These are phyloP conservation scores for Lasiodiplodia gonubiensis DNA, from an alignment of 2,329 filamentous ascomycete genomes.

Conservation along the genomic window DNA sequence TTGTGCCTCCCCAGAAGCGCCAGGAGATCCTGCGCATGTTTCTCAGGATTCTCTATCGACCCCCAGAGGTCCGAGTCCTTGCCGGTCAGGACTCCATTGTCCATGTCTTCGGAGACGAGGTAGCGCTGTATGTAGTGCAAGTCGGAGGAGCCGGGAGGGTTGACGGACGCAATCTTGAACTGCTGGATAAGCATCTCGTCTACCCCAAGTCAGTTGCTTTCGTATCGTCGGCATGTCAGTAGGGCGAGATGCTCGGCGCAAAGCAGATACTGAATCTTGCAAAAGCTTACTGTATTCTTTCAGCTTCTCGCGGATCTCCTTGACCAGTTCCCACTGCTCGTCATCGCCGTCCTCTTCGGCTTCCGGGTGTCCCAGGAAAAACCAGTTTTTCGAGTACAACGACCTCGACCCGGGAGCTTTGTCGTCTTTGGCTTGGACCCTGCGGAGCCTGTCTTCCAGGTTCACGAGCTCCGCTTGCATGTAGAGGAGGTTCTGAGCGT, in stretches of 20 bases:
- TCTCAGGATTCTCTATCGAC: background rate
- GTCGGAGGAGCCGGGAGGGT: constrained; percentile 26
- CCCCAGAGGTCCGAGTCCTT: constrained; percentile 3
- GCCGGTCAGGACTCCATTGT: background rate
- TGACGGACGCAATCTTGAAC: constrained; percentile 14
- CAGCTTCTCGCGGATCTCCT: constrained; percentile 4
- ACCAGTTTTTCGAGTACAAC: constrained; percentile 1
- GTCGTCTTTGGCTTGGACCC: background rate
- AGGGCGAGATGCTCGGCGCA: no score
- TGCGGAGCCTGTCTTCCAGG: background rate
- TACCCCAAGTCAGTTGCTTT: background rate
- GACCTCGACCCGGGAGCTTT: no score
- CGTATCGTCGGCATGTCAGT: no score
- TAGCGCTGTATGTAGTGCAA: constrained; percentile 30
- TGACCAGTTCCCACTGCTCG: background rate
- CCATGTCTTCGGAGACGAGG: constrained; percentile 24
- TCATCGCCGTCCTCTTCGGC: background rate
- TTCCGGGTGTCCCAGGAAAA: background rate
- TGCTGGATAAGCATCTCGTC: constrained; percentile 29
- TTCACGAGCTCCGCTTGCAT: background rate
- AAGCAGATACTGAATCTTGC: background rate
- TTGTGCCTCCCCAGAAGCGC: background rate
- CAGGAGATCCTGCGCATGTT: background rate
- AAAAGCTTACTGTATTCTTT: constrained; percentile 23
- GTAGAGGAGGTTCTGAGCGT: constrained; percentile 10